These are phyloP conservation scores for Trichosporon ovoides DNA, from an alignment of 1,284 basidiomycete genomes.

Conservation along the genomic window DNA sequence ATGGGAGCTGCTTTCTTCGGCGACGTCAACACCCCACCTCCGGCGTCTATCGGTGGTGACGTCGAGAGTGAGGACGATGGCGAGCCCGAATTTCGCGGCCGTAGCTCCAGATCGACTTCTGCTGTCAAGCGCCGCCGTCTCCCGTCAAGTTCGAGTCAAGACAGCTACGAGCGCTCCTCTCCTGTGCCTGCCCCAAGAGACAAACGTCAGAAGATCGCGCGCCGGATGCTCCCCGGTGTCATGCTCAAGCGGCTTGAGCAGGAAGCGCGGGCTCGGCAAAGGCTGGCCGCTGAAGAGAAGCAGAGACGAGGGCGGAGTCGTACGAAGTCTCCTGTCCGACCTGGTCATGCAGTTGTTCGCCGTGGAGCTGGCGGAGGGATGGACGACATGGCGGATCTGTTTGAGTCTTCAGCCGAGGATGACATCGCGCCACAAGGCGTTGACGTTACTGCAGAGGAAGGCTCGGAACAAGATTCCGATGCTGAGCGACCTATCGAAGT, in stretches of 20 bases:
- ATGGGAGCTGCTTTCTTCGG: conserved; percentile 1
- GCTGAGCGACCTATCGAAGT: conserved; percentile 6
- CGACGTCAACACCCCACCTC: background rate
- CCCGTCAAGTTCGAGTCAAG: conserved; percentile 11
- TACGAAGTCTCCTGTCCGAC: conserved; percentile 26
- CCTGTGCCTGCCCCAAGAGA: conserved; percentile 12
- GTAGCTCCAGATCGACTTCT: background rate
- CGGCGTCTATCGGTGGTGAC: background rate
- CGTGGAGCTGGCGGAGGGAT: conserved; percentile 18
- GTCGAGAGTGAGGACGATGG: background rate
- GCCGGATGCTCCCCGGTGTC: conserved; percentile 41
- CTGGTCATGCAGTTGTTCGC: conserved; percentile 35
- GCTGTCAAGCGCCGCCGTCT: conserved; percentile 1
- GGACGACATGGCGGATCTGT: conserved; percentile 22
- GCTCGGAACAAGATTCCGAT: conserved; percentile 10
- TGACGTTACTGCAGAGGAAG: conserved; percentile 9
- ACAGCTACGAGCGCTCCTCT: background rate
- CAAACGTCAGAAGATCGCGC: conserved; percentile 33
- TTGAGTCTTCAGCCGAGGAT: conserved; percentile 9
- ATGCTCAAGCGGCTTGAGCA: conserved; percentile 35
- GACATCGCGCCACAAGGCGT: background rate
- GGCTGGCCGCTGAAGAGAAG: background rate
- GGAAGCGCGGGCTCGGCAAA: background rate
- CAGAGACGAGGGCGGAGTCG: conserved; percentile 1
- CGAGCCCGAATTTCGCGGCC: background rate